Evolutionary conservation across 148 eudicot genomes (phyloP), one percentile per base, ranked within the genome.

Genomic region (Fagopyrum homotropicum): DNA sequence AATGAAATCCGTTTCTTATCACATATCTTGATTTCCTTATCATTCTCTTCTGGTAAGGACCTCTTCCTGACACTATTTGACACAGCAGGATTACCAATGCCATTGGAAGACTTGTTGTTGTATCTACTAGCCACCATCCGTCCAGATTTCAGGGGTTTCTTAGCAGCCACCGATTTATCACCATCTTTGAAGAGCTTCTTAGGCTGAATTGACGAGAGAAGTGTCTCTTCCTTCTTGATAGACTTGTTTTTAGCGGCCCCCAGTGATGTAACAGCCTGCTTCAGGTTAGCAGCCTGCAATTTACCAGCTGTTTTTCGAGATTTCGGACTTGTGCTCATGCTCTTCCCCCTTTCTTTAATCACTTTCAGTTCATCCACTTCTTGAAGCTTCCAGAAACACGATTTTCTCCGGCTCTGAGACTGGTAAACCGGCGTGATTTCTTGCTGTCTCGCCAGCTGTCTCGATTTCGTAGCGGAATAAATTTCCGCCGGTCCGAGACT

Each of bases 111-210:
- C 77, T 87, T 95, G 83, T 81, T 95, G 83, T 80, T 89, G 73
- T 91, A 95, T 80, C 98, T 85, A 74, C 98, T 95, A 4, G 98
- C 77, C 63, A 95, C 89, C 9, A 89, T 85, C 77, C 98, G 83
- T 12, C 97, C 98, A 30, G 82, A 84, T 77, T 86, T 95, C 73
- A 79, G 0, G 0, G 89, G 85, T 83, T 90, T 89, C 88, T 91
- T 94, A n/a, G 72, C 75, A 1, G 84, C 51, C 10, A 75, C 83
- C 0, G 90, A 84, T 52, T 88, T 89, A 55, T 88, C 97, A 4
- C 84, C 88, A 69, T 90, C 96, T 72, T 72, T 85, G 72, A 95
- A 95, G 64, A 94, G 85, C 76, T 92, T 95, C 84, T 92, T 95
- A 4, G 98, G 98, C 79, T 91, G 90, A 81, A 95, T 81, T 47